Base-by-base conservation (phyloP, 495 filamentous ascomycete genomes). In the Penicillium argentinense region DNA sequence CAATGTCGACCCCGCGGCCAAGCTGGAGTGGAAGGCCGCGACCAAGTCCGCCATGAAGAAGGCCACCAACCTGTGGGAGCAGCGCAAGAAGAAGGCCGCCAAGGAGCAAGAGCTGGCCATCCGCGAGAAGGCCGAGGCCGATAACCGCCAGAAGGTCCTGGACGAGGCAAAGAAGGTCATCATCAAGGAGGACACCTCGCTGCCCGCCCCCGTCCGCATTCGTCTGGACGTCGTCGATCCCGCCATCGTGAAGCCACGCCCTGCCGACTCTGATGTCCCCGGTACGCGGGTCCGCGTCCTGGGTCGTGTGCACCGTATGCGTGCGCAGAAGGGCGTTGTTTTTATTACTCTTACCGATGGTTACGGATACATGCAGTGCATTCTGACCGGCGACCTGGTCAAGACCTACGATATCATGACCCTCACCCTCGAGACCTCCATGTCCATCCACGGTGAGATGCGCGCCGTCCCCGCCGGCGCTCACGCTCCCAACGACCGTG, bases 361-460 rank as follows among this genome's bases (percentile, higher is more conserved):
- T 28, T 92, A 92, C 55, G 92, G 92, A 17, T 83, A 85, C 55
- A 72, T 99, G 49, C 92, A 97, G 76, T 95, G 89, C 53, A 78
- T 98, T 52, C 65, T 99, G 53, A 80, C 87, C 1, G 89, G 90
- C 22, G 78, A 86, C 34, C 73, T 99, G 55, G 85, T 88, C 54
- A 93, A 89, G 75, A 93, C 89, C 21, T 95, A 95, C 74, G 91
- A 97, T 67, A 88, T 89, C 39, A 68, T 96, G 56, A 88, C 86
- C 14, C 81, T 99, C 44, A 91, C 91, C 22, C 82, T 86, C 43
- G 95, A 92, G 66, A 95, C 91, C 16, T 90, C 90, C 24, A 83
- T 99, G 49, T 82, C 85, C 45, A 76, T 98, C 19, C 85, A 83
- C 54, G 93, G 93, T 53, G 88, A 96, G 75, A 86, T 99, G 83